Conservation (phyloP, 306 rosid species). For the Trifolium dubium region DNA sequence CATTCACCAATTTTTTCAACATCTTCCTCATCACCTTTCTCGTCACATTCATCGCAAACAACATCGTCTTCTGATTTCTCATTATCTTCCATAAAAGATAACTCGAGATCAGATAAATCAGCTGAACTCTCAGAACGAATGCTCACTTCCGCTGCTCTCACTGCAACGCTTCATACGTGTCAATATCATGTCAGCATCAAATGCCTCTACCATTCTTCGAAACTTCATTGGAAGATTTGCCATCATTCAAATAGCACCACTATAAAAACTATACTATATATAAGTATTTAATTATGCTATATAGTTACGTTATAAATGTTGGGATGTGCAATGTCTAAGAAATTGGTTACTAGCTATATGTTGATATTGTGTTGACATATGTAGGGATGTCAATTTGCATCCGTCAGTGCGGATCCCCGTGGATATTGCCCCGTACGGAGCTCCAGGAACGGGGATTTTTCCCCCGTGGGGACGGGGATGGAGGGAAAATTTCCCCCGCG, state of each 20-base stretch:
- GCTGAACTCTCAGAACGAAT: constrained; percentile 64
- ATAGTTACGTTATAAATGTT: too few relatives aligned
- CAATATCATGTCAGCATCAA: constrained; percentile 55
- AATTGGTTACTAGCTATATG: background rate
- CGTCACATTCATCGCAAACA: background rate
- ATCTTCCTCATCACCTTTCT: constrained; percentile 20
- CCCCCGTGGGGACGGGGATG: too few relatives aligned
- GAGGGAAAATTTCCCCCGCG: too few relatives aligned
- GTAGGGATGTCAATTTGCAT: too few relatives aligned
- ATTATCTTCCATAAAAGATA: constrained; percentile 73
- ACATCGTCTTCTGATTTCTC: constrained; percentile 15
- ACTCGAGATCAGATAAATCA: constrained; percentile 72
- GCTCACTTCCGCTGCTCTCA: constrained; percentile 92
- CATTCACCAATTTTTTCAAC: constrained; percentile 43
- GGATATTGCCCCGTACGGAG: too few relatives aligned
- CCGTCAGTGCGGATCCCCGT: too few relatives aligned
- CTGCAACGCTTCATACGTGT: constrained; percentile 58
- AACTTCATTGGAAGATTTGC: constrained; percentile 58
- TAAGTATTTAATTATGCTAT: too few relatives aligned
- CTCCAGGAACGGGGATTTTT: too few relatives aligned
- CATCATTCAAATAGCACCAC: background rate
- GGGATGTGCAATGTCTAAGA: background rate
- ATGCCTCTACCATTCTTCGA: constrained; percentile 70
- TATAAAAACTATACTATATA: too few relatives aligned
- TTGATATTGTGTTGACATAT: background rate